Evolutionary conservation across 805 yeast genomes (phyloP), one percentile per base, ranked within the genome.

Genomic region (Candida wancherniae): DNA sequence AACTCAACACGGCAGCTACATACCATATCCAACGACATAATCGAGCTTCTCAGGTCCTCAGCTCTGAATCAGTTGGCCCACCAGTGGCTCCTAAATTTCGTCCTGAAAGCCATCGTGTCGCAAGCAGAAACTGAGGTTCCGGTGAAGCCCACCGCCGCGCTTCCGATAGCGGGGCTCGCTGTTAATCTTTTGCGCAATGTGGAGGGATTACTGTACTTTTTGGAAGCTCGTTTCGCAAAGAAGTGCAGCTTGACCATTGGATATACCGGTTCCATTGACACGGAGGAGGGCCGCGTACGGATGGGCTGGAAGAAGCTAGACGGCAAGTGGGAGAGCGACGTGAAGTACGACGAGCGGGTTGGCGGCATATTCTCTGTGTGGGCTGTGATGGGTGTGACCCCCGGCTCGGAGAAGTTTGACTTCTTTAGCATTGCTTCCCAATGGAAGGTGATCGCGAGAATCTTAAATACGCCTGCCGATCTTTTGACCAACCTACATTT

Each of bases 71-170:
- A 69, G 3, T 48, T 81, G 11, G 81, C 80, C 1, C 83, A 62
- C 47, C 55, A 69, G 19, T 88, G 94, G 87, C 69, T 83, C 5
- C 58, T 87, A 20, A 92, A 92, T 50, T 81, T 80, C 49, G 71
- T 84, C 17, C 82, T 96, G 4, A 92, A 92, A 51, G 83, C 90
- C 3, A 61, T 88, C 2, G 84, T 92, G 1, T 75, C 82, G 16
- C 98, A 92, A 58, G 90, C 97, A 1, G 97, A 88, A 56, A 75
- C 94, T 1, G 98, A 92, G 56, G 88, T 86, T 6, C 69, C 82
- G 10, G 94, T 84, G 0, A 74, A 80, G 36, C 79, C 94, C 2
- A 72, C 75, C 24, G 76, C 87, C 3, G 84, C 96, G 0, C 48
- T 83, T 6, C 94, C 98, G 0, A 60, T 92, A 26, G 95, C 85